Percentiles rank a stretch among this genome's conserved stretches.
Evolutionary conservation across 768 basidiomycete genomes (phyloP).

Genomic region (Tricholoma bakamatsutake): DNA sequence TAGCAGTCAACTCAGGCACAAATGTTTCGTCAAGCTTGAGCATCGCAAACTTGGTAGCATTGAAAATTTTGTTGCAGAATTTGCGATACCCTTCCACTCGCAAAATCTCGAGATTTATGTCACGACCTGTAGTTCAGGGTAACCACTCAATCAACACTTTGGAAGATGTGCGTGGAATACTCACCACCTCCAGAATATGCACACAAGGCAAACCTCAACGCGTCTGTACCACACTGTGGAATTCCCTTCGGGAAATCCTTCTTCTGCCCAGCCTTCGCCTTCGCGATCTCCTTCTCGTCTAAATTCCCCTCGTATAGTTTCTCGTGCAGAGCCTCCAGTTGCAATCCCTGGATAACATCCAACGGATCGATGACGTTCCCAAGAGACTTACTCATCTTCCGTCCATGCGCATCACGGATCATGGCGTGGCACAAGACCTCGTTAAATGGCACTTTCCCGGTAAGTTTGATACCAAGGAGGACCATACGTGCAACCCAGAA

Average conservation of each 20-base stretch:
- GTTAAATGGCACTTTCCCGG: constrained; percentile 86
- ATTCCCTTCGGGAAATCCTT: constrained; percentile 99
- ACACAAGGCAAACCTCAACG: constrained; percentile 90
- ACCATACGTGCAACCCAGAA: constrained; percentile 99
- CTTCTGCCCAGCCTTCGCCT: constrained; percentile 94
- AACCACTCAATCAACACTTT: not conserved
- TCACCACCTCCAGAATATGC: constrained; percentile 88
- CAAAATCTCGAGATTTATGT: constrained; percentile 94
- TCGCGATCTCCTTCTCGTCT: constrained; percentile 86
- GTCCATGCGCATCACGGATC: constrained; percentile 97
- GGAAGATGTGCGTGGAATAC: not conserved
- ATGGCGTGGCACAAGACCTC: constrained; percentile 98
- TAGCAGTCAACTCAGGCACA: constrained; percentile 60
- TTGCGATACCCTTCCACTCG: constrained; percentile 98
- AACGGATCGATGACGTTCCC: constrained; percentile 98
- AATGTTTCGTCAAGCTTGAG: constrained; percentile 87
- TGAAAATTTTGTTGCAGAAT: constrained; percentile 99
- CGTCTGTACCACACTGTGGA: constrained; percentile 97
- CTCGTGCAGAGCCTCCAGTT: constrained; percentile 74
- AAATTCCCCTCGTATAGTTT: constrained; percentile 90
- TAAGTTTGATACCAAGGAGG: constrained; percentile 83
- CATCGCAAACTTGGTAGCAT: constrained; percentile 99
- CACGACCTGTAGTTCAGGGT: constrained; percentile 55
- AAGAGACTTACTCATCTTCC: constrained; percentile 98
- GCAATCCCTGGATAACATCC: constrained; percentile 85